Evolutionary conservation across 2,329 filamentous ascomycete species (phyloP).

Genomic region (Coniochaeta pulveracea): DNA sequence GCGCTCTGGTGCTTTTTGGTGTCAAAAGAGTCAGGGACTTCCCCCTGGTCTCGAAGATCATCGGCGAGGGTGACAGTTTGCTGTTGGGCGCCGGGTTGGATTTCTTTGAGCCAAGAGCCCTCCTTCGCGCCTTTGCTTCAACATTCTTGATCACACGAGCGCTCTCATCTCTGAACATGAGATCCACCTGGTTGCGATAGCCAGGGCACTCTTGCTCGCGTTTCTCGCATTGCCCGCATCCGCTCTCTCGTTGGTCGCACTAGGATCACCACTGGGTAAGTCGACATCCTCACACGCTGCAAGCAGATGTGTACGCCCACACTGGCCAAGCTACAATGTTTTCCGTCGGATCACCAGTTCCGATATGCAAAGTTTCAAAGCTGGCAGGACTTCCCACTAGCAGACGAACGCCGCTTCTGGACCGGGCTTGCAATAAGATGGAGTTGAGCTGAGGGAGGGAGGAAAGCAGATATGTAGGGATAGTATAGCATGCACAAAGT

Average conservation of each 20-base stretch:
- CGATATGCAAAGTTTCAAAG: not conserved
- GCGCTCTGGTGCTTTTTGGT: constrained; percentile 7
- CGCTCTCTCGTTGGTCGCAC: constrained; percentile 41
- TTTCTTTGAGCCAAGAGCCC: constrained; percentile 8
- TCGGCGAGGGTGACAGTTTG: constrained; percentile 10
- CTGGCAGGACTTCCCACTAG: not conserved
- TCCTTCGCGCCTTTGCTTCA: constrained; percentile 22
- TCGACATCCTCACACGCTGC: constrained; percentile 6
- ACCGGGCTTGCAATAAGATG: constrained; percentile 3
- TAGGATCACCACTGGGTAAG: constrained; percentile 13
- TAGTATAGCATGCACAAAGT: constrained; percentile 1
- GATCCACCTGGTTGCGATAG: constrained; percentile 41
- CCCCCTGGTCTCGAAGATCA: constrained; percentile 12
- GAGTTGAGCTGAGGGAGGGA: not conserved
- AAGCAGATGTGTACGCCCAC: constrained; percentile 1
- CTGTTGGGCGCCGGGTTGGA: constrained; percentile 12
- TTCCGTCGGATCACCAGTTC: no score
- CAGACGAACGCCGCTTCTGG: constrained; percentile 1
- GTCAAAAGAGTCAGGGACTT: constrained; percentile 11
- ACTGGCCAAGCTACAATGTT: constrained; percentile 3
- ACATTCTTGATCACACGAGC: constrained; percentile 43
- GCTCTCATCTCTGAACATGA: constrained; percentile 48
- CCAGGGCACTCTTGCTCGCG: constrained; percentile 40
- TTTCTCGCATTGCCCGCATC: constrained; percentile 44
- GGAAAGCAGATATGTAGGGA: constrained; percentile 2